Evolutionary conservation across 805 yeast species (phyloP).

Genomic region (Spathaspora gorwiae): DNA sequence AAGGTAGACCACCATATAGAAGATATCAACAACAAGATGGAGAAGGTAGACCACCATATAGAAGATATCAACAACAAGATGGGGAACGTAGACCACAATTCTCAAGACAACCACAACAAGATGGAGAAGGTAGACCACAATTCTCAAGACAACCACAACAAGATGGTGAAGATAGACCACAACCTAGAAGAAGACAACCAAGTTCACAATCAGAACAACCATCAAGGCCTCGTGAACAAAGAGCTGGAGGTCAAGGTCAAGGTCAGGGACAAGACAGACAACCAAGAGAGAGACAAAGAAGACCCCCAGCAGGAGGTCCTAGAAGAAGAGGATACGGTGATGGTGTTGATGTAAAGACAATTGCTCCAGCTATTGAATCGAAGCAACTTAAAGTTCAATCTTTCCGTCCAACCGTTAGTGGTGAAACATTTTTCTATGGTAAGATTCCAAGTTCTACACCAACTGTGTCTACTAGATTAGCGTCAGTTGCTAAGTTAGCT

Average conservation of each 20-base stretch:
- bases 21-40: not conserved
- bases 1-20: not conserved
- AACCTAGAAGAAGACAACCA: not conserved
- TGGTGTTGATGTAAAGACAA: not conserved
- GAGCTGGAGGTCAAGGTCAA: constrained; percentile 2
- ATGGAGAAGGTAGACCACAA: not conserved
- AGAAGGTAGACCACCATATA: not conserved
- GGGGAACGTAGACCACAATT: not conserved
- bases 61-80: not conserved
- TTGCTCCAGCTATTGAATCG: constrained; percentile 5
- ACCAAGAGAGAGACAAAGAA: constrained; percentile 4
- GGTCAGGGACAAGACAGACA: constrained; percentile 4
- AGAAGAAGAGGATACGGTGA: not conserved
- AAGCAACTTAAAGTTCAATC: constrained; percentile 2
- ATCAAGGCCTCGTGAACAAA: not conserved
- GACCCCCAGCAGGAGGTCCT: constrained; percentile 1
- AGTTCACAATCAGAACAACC: not conserved
- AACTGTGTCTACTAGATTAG: constrained; percentile 28
- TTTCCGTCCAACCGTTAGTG: constrained; percentile 5
- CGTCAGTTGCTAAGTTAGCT: constrained; percentile 36
- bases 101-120: not conserved
- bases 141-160: not conserved
- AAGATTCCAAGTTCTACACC: constrained; percentile 28
- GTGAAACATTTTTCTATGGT: constrained; percentile 33
- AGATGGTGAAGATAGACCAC: not conserved